These are phyloP conservation scores for Trichoderma semiorbis DNA, from an alignment of 2,329 filamentous ascomycete species.

Conservation along the genomic window DNA sequence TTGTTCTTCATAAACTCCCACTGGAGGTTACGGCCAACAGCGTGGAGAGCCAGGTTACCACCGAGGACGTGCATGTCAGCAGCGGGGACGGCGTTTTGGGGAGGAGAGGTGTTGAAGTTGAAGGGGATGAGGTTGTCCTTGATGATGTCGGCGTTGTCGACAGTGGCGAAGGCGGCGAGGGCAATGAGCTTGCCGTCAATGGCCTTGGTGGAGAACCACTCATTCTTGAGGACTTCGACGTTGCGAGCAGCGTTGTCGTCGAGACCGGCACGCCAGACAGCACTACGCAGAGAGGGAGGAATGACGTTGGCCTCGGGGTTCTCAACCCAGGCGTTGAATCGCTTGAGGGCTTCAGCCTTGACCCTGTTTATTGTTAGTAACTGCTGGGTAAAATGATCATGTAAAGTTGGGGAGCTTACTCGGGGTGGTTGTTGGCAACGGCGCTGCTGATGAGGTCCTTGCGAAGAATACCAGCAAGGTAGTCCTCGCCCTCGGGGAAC, in stretches of 20 bases:
- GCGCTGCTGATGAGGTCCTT: slow-evolving; percentile 76
- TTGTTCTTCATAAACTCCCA: slow-evolving; percentile 86
- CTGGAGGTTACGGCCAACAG: slow-evolving; percentile 66
- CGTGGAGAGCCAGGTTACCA: slow-evolving; percentile 69
- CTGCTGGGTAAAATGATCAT: background rate
- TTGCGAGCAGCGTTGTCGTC: slow-evolving; percentile 64
- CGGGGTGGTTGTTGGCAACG: slow-evolving; percentile 70
- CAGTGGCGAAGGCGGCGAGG: slow-evolving; percentile 70
- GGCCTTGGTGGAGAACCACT: slow-evolving; percentile 77
- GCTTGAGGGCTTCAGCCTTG: slow-evolving; percentile 68
- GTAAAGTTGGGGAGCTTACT: slow-evolving; percentile 46
- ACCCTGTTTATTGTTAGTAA: slow-evolving; percentile 43
- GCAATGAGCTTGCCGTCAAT: slow-evolving; percentile 90
- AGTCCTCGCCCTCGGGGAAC: slow-evolving; percentile 73
- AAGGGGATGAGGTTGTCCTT: slow-evolving; percentile 66
- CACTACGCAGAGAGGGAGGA: slow-evolving; percentile 74
- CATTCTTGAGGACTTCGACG: slow-evolving; percentile 74
- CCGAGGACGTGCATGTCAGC: slow-evolving; percentile 86
- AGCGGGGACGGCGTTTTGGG: slow-evolving; percentile 65
- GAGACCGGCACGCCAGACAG: slow-evolving; percentile 77
- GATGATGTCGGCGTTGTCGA: slow-evolving; percentile 66
- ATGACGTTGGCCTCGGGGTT: slow-evolving; percentile 67
- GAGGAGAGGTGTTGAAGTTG: slow-evolving; percentile 65
- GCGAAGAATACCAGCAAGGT: slow-evolving; percentile 76
- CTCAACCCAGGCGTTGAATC: slow-evolving; percentile 75